Evolutionary conservation across 1,284 basidiomycete species (phyloP), one percentile per base, ranked within the genome.

Genomic region (Veloboletus limbatus): DNA sequence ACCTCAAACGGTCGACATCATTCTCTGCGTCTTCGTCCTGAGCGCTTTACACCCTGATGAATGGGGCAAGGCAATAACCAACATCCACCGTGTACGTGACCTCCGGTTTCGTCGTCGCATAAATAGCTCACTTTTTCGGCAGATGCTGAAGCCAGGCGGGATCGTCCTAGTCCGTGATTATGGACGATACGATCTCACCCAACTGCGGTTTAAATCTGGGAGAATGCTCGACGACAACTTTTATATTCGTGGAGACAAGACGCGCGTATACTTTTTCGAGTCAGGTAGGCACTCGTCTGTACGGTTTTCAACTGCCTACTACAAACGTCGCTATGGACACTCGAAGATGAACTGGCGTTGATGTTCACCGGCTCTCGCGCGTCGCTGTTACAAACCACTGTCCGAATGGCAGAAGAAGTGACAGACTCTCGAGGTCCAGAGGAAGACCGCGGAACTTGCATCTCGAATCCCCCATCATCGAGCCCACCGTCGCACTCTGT

Each of bases 221-320:
- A 77, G 97, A 24, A 76, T 99, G 53, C 77, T 99, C 13, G 88
- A 92, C 31, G 92, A 96, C 41, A 95, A 96, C 64, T 90, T 96
- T 54, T 97, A 97, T 60, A 86, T 95, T 40, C 80, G 96, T 38
- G 96, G 96, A 1, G 96, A 99, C 68, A 96, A 95, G 54, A 99
- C 96, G 0, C 76, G 97, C 27, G 95, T 97, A 0, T 97, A 97
- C 67, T 97, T 97, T 66, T 97, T 97, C 58, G 88, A 90, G 52
- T 66, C 88, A 16, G 89, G 91, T 88, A 54, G 36, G 75, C 14
- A 4, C 24, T 43, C 20, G 18, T 45, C 16, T 43, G 24, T 24
- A 25, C 37, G 20, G 20, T 27, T 25, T 31, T 14, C 18, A 17
- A 21, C 31, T 2, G 8, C 28, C 8, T 21, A 35, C 8, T 21